These are phyloP conservation scores for Acorus gramineus DNA, from an alignment of 106 monocot genomes.

Conservation along the genomic window DNA sequence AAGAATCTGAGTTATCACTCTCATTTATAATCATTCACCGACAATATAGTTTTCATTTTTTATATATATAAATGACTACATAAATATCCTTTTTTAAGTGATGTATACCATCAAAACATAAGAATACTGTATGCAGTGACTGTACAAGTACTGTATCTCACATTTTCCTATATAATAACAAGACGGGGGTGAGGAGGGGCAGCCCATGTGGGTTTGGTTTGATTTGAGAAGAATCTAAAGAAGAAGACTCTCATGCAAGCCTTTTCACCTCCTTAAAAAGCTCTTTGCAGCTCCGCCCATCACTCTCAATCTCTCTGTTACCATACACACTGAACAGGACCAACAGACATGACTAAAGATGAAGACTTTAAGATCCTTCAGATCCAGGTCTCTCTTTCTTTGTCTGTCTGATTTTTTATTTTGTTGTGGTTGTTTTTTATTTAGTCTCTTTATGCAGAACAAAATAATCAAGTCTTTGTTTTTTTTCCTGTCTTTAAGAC, in stretches of 20 bases:
- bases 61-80: too few relatives aligned
- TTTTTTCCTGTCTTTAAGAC: constrained; percentile 18
- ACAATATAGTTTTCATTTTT: too few relatives aligned
- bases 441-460: neutral
- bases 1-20: too few relatives aligned
- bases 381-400: constrained; percentile 38
- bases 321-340: constrained; percentile 1
- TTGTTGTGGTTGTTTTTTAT: neutral
- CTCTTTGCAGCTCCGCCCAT: neutral
- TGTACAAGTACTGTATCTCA: too few relatives aligned
- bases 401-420: neutral
- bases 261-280: neutral
- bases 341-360: constrained; percentile 39
- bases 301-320: neutral
- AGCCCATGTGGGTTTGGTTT: too few relatives aligned
- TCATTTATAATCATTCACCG: too few relatives aligned
- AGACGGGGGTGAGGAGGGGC: neutral
- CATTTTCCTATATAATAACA: neutral
- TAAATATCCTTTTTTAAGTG: too few relatives aligned
- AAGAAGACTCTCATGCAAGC: constrained; percentile 1
- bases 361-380: constrained; percentile 61
- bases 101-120: too few relatives aligned
- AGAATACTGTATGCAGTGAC: too few relatives aligned
- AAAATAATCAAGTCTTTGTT: neutral
- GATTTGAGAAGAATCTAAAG: neutral